Evolutionary conservation across 2,329 filamentous ascomycete species (phyloP), one percentile per base, ranked within the genome.

Genomic region (Atkinsonella hypoxylon): DNA sequence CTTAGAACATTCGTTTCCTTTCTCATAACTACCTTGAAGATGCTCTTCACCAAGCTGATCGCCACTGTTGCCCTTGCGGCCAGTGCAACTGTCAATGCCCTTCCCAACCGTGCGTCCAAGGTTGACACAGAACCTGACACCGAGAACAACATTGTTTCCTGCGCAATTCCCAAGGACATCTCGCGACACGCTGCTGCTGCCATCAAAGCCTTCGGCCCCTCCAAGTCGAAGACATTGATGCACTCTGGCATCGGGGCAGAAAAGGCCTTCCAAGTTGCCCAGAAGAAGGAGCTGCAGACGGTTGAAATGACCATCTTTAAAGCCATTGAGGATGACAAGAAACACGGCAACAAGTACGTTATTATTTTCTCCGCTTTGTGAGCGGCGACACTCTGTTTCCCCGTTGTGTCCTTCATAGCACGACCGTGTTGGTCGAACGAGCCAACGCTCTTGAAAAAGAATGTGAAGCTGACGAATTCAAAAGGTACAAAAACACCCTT

Each of bases 1-100:
- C 39, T 15, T 9, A n/a, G n/a, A 41, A 2, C 17, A 10, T 41
- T 41, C 39, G 11, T 11, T 20, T 15, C 17, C 17, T 41, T 41
- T 15, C 39, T 3, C 11, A 41, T 9, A 41, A 3, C n/a, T 41
- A n/a, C 39, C 5, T 41, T 44, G 18, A 47, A 47, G 45, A 47
- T 47, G 45, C 45, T 34, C 32, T 47, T 47, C 45, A n/a, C 45
- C 10, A 34, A 47, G 6, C 15, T 47, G 15, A 47, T 47, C 45
- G 17, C 45, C 45, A 34, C 26, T 30, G n/a, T 47, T 13, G 45
- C 45, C 32, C 32, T 47, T 18, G n/a, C 22, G 45, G 45, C 45
- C 30, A 11, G 17, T 30, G 30, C 42, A 32, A 8, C 22, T 5
- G 30, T 36, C 45, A 32, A 47, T 47, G 45, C 45, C 17, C 30